phyloP scores from a whole-genome alignment of 2,329 filamentous ascomycete genomes.

The Tolypocladium pustulatum region DNA sequence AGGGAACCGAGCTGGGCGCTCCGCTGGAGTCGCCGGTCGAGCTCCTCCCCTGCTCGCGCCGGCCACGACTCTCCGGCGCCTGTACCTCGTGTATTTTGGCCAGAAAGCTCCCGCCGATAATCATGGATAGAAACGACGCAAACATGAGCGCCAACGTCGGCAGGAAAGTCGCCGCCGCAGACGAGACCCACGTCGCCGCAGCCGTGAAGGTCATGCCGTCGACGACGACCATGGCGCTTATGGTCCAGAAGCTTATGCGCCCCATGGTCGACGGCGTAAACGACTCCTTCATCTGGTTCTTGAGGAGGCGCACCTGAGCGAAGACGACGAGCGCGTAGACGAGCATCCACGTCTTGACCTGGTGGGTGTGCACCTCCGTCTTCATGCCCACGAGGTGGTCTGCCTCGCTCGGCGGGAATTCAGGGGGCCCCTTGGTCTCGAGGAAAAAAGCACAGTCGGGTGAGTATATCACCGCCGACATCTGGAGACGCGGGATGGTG shows the following conservation, averaged over 20 bases:
- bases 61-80: constrained; percentile 40
- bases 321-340: constrained; percentile 45
- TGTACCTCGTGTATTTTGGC: constrained; percentile 51
- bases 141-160: constrained; percentile 44
- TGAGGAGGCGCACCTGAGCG: constrained; percentile 51
- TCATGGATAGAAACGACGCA: constrained; percentile 43
- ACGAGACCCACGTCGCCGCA: constrained; percentile 45
- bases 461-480: constrained; percentile 56
- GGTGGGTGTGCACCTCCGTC: constrained; percentile 45
- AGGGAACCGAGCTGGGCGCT: constrained; percentile 10
- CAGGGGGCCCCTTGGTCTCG: constrained; percentile 52
- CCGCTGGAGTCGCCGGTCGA: constrained; percentile 11
- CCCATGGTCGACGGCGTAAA: constrained; percentile 58
- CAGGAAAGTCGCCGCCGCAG: constrained; percentile 44
- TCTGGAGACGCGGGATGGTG: constrained; percentile 43
- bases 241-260: constrained; percentile 54
- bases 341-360: constrained; percentile 49
- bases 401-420: constrained; percentile 37
- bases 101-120: constrained; percentile 46
- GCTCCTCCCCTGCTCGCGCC: constrained; percentile 24
- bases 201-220: constrained; percentile 49
- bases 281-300: constrained; percentile 54
- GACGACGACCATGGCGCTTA: constrained; percentile 50
- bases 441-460: constrained; percentile 59
- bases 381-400: constrained; percentile 51